phyloP scores from a whole-genome alignment of 2,329 filamentous ascomycete genomes.

The Colletotrichum endophyticum region DNA sequence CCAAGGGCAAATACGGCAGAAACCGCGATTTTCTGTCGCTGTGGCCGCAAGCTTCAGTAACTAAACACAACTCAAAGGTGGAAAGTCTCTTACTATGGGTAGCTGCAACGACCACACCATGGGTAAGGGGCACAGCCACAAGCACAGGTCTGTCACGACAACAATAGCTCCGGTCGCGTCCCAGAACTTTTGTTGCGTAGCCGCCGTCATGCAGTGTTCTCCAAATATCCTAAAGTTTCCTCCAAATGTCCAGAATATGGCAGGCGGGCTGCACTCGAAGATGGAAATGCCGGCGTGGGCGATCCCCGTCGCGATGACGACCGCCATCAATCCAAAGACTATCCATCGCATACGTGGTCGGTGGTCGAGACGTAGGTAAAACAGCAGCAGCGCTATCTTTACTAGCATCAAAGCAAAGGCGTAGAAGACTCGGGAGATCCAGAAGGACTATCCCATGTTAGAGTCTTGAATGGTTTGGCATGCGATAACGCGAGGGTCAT shows the following conservation, averaged over 20 bases:
- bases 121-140: background rate
- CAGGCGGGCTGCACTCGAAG: background rate
- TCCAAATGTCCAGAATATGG: background rate
- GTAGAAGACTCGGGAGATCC: background rate
- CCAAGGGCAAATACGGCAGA: background rate
- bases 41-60: rapidly evolving
- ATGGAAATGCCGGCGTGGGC: background rate
- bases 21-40: background rate
- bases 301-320: background rate
- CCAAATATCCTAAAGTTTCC: background rate
- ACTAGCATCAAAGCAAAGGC: background rate
- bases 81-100: background rate
- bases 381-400: background rate
- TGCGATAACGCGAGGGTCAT: rapidly evolving
- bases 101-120: background rate
- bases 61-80: rapidly evolving
- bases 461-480: background rate
- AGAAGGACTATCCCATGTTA: background rate
- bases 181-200: background rate
- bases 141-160: background rate
- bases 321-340: background rate
- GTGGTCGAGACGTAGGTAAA: background rate
- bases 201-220: background rate
- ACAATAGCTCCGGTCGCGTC: background rate
- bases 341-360: background rate